Conservation (phyloP, 345 rosid species). For the Pseudoturritis turrita region DNA sequence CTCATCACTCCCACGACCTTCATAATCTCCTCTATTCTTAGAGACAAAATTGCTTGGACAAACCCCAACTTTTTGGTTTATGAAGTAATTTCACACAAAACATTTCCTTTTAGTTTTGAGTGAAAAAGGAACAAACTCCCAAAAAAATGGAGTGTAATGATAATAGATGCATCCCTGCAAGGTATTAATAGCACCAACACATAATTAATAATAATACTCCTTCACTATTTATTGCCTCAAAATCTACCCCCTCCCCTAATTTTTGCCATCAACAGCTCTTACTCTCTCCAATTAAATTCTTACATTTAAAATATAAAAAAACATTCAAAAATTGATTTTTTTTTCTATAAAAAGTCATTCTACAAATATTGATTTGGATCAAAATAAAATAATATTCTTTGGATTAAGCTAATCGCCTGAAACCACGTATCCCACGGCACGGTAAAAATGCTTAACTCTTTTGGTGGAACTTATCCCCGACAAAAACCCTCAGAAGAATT, state of each 20-base stretch:
- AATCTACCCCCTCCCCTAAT: neutral
- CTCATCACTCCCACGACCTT: slow-evolving; percentile 51
- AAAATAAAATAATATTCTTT: too few relatives aligned
- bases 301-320: neutral
- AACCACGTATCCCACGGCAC: too few relatives aligned
- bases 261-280: slow-evolving; percentile 4
- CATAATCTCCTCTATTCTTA: slow-evolving; percentile 3
- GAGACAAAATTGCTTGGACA: neutral
- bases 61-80: neutral
- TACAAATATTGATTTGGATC: too few relatives aligned
- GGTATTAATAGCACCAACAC: slow-evolving; percentile 1
- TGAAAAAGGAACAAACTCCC: neutral
- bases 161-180: neutral
- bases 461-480: too few relatives aligned
- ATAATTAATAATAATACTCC: neutral
- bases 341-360: too few relatives aligned
- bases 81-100: neutral
- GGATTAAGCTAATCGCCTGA: too few relatives aligned
- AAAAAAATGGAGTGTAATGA: neutral
- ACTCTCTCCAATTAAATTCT: neutral
- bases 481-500: too few relatives aligned
- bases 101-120: neutral
- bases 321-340: too few relatives aligned
- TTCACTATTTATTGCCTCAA: slow-evolving; percentile 12
- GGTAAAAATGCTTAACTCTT: too few relatives aligned